phyloP scores from a whole-genome alignment of 129 eudicot genomes.

The Escallonia rubra region DNA sequence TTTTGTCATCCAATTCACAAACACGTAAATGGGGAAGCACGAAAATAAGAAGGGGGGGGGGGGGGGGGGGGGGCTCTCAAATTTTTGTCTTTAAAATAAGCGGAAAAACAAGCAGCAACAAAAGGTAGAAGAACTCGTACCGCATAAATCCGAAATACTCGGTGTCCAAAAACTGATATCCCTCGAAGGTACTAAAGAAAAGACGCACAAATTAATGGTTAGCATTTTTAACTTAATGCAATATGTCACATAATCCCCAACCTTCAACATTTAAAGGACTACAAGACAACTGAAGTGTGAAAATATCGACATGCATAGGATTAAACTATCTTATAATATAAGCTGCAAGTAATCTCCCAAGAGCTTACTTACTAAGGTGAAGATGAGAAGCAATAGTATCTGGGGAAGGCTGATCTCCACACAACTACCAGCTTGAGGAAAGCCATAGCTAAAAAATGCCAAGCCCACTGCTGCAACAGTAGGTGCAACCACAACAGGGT shows the following conservation, averaged over 20 bases:
- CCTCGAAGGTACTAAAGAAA: constrained; percentile 75
- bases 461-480: constrained; percentile 84
- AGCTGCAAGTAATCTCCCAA: background rate
- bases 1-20: too few species aligned
- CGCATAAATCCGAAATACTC: constrained; percentile 79
- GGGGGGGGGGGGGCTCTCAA: too few species aligned
- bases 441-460: constrained; percentile 89
- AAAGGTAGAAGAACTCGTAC: constrained; percentile 31
- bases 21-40: too few species aligned
- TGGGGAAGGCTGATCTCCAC: constrained; percentile 90
- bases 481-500: constrained; percentile 95
- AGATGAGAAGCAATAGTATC: constrained; percentile 70
- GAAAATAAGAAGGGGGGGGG: too few species aligned
- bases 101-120: background rate
- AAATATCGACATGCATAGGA: background rate
- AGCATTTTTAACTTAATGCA: background rate
- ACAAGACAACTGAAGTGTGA: background rate
- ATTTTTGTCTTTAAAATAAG: too few species aligned
- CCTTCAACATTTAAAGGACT: background rate
- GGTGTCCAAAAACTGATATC: constrained; percentile 66
- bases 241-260: background rate
- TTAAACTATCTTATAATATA: background rate
- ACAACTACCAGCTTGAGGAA: constrained; percentile 96
- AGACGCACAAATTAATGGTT: constrained; percentile 5
- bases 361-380: constrained; percentile 68